Conservation (phyloP, 768 basidiomycete species). For the Porphyrellus cyaneotinctus region DNA sequence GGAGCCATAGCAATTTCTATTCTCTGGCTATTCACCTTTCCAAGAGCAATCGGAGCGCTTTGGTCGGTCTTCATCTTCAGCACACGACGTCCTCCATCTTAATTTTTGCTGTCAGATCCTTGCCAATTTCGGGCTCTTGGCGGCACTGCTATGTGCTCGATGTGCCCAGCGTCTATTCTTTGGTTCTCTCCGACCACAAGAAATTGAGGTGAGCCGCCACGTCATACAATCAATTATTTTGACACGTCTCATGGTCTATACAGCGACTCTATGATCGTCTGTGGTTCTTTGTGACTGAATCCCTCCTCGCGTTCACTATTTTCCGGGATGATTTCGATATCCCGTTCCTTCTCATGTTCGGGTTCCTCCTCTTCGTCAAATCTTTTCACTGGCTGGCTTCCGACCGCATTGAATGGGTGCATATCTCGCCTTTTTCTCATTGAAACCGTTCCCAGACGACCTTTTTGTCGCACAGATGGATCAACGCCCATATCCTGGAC, state of each 20-base stretch:
- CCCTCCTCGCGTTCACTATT: constrained; percentile 92
- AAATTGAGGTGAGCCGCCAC: constrained; percentile 72
- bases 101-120: constrained; percentile 54
- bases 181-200: constrained; percentile 78
- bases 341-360: constrained; percentile 92
- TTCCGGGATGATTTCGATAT: constrained; percentile 94
- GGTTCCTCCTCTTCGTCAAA: constrained; percentile 90
- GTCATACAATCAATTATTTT: neutral
- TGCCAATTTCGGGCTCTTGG: constrained; percentile 83
- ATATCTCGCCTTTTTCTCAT: constrained; percentile 20
- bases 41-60: constrained; percentile 85
- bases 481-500: constrained; percentile 85
- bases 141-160: constrained; percentile 72
- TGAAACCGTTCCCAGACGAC: neutral
- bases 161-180: constrained; percentile 87
- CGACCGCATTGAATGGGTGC: constrained; percentile 94
- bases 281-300: constrained; percentile 98
- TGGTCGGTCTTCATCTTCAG: constrained; percentile 50
- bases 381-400: constrained; percentile 97
- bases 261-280: constrained; percentile 93
- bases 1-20: constrained; percentile 88
- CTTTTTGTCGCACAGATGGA: constrained; percentile 81
- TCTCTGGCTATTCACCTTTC: constrained; percentile 90
- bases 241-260: neutral
- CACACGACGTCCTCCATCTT: constrained; percentile 1